phyloP scores from a whole-genome alignment of 2,329 filamentous ascomycete genomes.

The Coniella vitis region DNA sequence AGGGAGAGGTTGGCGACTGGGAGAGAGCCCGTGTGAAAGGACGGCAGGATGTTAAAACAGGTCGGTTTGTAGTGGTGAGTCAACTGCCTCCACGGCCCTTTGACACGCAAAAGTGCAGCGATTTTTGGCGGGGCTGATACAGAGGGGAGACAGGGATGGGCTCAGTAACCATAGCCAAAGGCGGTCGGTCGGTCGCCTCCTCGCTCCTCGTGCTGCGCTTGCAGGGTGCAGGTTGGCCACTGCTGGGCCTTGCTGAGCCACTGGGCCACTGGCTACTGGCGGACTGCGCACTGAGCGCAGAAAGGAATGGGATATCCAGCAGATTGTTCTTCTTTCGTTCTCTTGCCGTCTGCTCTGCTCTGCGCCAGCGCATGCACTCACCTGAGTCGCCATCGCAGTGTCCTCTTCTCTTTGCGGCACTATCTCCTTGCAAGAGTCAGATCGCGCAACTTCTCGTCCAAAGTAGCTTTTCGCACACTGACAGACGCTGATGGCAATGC shows the following conservation, averaged over 20 bases:
- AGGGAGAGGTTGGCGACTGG: neutral
- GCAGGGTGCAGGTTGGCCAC: neutral
- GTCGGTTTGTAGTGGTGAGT: slow-evolving; percentile 9
- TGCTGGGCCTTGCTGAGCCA: too few relatives aligned
- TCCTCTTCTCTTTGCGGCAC: neutral
- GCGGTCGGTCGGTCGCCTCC: too few relatives aligned
- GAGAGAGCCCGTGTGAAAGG: slow-evolving; percentile 1
- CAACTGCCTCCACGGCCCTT: slow-evolving; percentile 7
- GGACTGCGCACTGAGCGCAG: too few relatives aligned
- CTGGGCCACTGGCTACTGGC: too few relatives aligned
- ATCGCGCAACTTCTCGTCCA: neutral
- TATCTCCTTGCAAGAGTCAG: neutral
- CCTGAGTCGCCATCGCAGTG: neutral
- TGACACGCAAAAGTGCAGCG: slow-evolving; percentile 6
- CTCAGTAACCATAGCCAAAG: too few relatives aligned
- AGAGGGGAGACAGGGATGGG: neutral
- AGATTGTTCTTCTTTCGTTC: neutral
- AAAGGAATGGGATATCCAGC: too few relatives aligned
- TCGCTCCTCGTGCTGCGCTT: neutral
- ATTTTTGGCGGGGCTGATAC: slow-evolving; percentile 14
- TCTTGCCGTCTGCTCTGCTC: too few relatives aligned
- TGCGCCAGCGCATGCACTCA: too few relatives aligned
- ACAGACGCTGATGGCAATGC: neutral
- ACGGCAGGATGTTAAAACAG: slow-evolving; percentile 11
- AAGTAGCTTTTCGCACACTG: too few relatives aligned